Evolutionary conservation across 2,329 filamentous ascomycete species (phyloP), one percentile per base, ranked within the genome.

Genomic region (Metarhizium sp.): DNA sequence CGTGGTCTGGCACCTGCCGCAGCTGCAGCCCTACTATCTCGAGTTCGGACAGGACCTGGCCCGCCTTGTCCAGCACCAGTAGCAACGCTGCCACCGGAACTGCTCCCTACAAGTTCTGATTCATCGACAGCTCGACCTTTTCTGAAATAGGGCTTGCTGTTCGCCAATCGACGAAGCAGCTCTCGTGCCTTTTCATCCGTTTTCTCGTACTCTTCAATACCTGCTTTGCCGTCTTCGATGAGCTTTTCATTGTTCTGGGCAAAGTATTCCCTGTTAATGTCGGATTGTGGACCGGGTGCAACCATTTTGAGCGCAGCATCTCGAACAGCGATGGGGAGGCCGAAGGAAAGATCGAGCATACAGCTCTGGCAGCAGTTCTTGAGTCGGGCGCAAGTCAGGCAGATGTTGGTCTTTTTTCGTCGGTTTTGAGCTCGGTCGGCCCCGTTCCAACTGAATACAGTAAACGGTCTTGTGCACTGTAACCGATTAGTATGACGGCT

Each of bases 351-450:
- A 78, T 99, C 94, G 53, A 99, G 86, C 90, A 97, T 97, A 77
- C 94, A 99, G 74, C 87, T 92, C 76, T 99, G 94, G 68, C 94
- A 99, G 76, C 94, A 97, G 76, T 99, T 99, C 75, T 99, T 99
- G 62, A 97, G 80, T 48, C 94, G 88, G 25, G 94, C 92, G 76
- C 94, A 99, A 45, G 94, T 99, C 29, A 99, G 79, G 71, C 94
- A 99, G 65, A 97, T 95, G 65, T 90, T 95, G 54, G 92, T 97
- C 62, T 89, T 86, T 74, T 95, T 96, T 71, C 92, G 92, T 59
- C 92, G 88, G 30, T 91, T 85, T 59, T 83, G 79, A 2, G 92
- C 94, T 56, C 94, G 89, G 69, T 95, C 92, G 60, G 89, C 86
- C n/a, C 57, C 57, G 64, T 92, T 92, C 92, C 92, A 99, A 64